phyloP scores from a whole-genome alignment of 139 green algal species.

The Eudorina sp. region DNA sequence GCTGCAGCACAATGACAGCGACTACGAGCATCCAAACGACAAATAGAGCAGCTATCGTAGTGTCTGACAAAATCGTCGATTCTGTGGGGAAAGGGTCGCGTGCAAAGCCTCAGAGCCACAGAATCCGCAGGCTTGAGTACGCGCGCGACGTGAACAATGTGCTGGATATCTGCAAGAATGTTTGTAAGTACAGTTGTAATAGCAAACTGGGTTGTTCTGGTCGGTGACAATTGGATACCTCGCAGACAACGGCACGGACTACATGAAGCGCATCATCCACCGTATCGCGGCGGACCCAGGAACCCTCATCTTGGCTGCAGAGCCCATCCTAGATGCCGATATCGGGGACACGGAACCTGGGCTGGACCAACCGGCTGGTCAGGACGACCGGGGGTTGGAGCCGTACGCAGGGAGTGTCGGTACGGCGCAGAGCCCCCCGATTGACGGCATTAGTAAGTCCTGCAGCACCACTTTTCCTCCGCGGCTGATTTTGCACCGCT shows the following conservation, averaged over 20 bases:
- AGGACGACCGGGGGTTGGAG: too few relatives aligned
- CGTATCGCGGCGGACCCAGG: not conserved
- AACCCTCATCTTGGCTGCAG: not conserved
- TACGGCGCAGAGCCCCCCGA: not conserved
- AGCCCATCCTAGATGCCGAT: too few relatives aligned
- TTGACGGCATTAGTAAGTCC: constrained; percentile 26
- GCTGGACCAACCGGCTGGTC: too few relatives aligned
- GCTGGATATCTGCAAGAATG: constrained; percentile 17
- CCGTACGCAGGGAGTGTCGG: too few relatives aligned
- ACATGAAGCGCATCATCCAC: constrained; percentile 21
- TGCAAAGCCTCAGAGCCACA: constrained; percentile 6
- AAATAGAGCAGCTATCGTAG: not conserved
- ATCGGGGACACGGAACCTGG: too few relatives aligned
- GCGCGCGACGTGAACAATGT: not conserved
- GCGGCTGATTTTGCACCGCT: too few relatives aligned
- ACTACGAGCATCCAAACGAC: not conserved
- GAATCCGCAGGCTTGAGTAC: not conserved
- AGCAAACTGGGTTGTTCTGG: not conserved
- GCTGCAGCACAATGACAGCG: not conserved
- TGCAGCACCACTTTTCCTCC: too few relatives aligned
- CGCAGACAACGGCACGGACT: constrained; percentile 34
- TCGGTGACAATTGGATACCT: not conserved
- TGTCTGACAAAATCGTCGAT: too few relatives aligned
- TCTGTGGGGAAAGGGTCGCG: too few relatives aligned
- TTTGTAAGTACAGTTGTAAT: not conserved